phyloP scores from a whole-genome alignment of 1,284 basidiomycete species.

The Sphaerobolus stellatus region DNA sequence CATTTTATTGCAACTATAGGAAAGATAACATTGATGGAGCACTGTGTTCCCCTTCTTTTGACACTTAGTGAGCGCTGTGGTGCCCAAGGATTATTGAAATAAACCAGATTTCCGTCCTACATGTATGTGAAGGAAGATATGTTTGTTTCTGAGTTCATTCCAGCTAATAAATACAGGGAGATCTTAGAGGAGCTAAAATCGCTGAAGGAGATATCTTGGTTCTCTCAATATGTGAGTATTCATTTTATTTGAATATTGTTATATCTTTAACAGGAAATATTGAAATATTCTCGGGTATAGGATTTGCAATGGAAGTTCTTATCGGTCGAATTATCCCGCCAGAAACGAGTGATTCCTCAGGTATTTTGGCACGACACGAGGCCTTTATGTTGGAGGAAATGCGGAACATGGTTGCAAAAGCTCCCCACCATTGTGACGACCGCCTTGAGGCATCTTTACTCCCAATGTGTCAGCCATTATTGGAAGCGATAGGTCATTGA shows the following conservation, averaged over 20 bases:
- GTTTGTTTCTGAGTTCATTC: conserved; percentile 26
- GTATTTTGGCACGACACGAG: no score
- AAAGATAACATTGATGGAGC: conserved; percentile 38
- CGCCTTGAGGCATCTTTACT: conserved; percentile 43
- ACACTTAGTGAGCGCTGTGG: conserved; percentile 46
- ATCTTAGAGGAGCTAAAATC: conserved; percentile 42
- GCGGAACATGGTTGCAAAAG: conserved; percentile 37
- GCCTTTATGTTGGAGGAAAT: conserved; percentile 44
- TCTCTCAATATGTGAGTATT: conserved; percentile 51
- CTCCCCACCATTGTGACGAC: conserved; percentile 44
- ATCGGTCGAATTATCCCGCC: no score
- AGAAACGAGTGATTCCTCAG: no score
- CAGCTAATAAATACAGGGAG: conserved; percentile 30
- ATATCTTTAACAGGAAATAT: conserved; percentile 41
- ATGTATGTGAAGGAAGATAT: conserved; percentile 38
- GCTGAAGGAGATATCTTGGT: conserved; percentile 56
- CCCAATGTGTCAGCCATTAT: conserved; percentile 37
- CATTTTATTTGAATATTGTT: conserved; percentile 44
- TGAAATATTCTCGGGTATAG: conserved; percentile 41
- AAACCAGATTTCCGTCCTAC: conserved; percentile 41
- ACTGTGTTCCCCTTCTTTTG: conserved; percentile 29
- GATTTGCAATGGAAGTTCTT: conserved; percentile 42
- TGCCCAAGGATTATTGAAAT: conserved; percentile 46
- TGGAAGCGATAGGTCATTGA: conserved; percentile 45
- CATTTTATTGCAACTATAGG: conserved; percentile 42